Evolutionary conservation across 1,139 yeast genomes (phyloP).

Genomic region (Lodderomyces elongisporus): DNA sequence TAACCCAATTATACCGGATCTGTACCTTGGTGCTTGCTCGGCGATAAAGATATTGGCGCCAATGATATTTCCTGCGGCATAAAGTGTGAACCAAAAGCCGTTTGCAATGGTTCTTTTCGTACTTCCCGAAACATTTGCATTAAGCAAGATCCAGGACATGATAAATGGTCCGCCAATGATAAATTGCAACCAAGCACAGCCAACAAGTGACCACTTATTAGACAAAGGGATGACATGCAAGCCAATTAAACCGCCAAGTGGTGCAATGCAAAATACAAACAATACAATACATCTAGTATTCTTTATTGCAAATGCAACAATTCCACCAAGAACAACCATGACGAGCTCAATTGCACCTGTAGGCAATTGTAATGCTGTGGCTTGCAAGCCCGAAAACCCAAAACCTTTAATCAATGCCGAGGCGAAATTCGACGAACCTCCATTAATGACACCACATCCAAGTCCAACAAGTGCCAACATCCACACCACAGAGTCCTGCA

Average conservation of each 20-base stretch:
- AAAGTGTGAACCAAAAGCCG: slow-evolving; percentile 24
- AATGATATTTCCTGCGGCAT: slow-evolving; percentile 27
- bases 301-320: slow-evolving; percentile 17
- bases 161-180: slow-evolving; percentile 30
- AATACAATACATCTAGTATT: slow-evolving; percentile 18
- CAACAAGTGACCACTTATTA: slow-evolving; percentile 22
- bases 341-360: slow-evolving; percentile 29
- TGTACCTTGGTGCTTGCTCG: slow-evolving; percentile 26
- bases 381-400: slow-evolving; percentile 22
- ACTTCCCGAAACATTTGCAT: slow-evolving; percentile 23
- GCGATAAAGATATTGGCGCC: slow-evolving; percentile 28
- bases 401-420: slow-evolving; percentile 24
- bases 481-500: slow-evolving; percentile 25
- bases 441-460: slow-evolving; percentile 24
- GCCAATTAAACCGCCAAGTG: slow-evolving; percentile 23
- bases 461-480: slow-evolving; percentile 22
- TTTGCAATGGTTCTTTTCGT: slow-evolving; percentile 22
- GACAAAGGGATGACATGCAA: slow-evolving; percentile 17
- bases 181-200: slow-evolving; percentile 34
- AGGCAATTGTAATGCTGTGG: slow-evolving; percentile 27
- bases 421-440: slow-evolving; percentile 25
- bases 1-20: slow-evolving; percentile 23
- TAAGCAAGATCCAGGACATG: slow-evolving; percentile 25
- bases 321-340: slow-evolving; percentile 25
- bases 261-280: slow-evolving; percentile 18